phyloP scores from a whole-genome alignment of 495 filamentous ascomycete species.

The Xylaria bambusicola region DNA sequence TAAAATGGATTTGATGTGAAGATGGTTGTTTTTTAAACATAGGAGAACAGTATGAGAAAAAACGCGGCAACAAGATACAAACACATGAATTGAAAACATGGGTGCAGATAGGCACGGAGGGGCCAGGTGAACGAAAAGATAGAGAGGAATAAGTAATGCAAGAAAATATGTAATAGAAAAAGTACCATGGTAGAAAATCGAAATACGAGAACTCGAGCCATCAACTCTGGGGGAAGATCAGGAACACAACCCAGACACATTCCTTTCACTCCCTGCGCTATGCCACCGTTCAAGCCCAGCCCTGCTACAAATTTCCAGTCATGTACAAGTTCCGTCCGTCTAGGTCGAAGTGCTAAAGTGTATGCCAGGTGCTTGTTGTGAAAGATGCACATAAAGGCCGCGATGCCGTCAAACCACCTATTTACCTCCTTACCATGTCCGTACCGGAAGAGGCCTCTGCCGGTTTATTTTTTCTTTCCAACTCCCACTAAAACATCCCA shows the following conservation, averaged over 20 bases:
- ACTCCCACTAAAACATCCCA: constrained; percentile 37
- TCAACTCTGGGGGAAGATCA: constrained; percentile 21
- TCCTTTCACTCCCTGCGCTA: constrained; percentile 65
- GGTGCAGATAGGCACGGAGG: neutral
- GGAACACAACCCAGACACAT: constrained; percentile 59
- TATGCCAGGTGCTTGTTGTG: constrained; percentile 33
- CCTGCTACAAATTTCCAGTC: constrained; percentile 36
- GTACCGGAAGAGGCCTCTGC: constrained; percentile 39
- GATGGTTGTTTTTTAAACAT: constrained; percentile 9
- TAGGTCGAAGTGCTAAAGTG: constrained; percentile 36
- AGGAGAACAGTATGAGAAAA: constrained; percentile 7
- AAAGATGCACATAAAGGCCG: constrained; percentile 33
- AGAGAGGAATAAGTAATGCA: neutral
- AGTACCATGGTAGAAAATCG: constrained; percentile 11
- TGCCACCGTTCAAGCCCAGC: constrained; percentile 46
- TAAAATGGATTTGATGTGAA: constrained; percentile 6
- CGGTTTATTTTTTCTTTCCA: constrained; percentile 50
- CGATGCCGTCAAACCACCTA: constrained; percentile 34
- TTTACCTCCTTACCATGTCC: constrained; percentile 39
- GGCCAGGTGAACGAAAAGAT: neutral
- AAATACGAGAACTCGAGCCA: constrained; percentile 17
- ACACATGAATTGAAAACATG: constrained; percentile 11
- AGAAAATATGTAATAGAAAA: constrained; percentile 7
- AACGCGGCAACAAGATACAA: constrained; percentile 13
- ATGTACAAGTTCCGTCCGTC: constrained; percentile 39